These are phyloP conservation scores for Waitea zeae DNA, from an alignment of 1,284 basidiomycete species.

Conservation along the genomic window DNA sequence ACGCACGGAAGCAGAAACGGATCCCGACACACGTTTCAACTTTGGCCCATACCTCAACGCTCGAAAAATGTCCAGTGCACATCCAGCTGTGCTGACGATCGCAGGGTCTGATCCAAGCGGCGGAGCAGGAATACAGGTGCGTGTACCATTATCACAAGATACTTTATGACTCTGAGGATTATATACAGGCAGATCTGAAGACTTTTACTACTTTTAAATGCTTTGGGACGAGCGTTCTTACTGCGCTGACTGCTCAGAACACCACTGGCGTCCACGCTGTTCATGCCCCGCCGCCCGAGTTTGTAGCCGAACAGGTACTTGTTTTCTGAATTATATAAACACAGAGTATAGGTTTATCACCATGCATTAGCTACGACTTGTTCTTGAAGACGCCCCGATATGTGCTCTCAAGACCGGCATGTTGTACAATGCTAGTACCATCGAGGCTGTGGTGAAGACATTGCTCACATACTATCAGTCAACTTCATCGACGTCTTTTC, in stretches of 20 bases:
- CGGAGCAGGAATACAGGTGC: conserved; percentile 80
- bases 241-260: conserved; percentile 87
- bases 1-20: too few species aligned
- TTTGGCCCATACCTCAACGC: too few species aligned
- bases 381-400: conserved; percentile 64
- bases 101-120: conserved; percentile 81
- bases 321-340: not conserved
- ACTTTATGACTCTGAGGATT: not conserved
- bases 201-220: conserved; percentile 67
- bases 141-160: conserved; percentile 7
- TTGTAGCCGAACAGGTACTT: conserved; percentile 54
- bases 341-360: not conserved
- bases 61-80: too few species aligned
- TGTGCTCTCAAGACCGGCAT: conserved; percentile 85
- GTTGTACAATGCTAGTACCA: conserved; percentile 42
- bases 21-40: too few species aligned
- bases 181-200: conserved; percentile 63
- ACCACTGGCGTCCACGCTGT: conserved; percentile 71
- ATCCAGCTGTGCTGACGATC: conserved; percentile 43
- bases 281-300: conserved; percentile 44
- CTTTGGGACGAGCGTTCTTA: conserved; percentile 79
- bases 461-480: conserved; percentile 22
- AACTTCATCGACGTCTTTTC: conserved; percentile 16
- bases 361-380: conserved; percentile 58
- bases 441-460: conserved; percentile 23